These are phyloP conservation scores for Piloderma croceum DNA, from an alignment of 768 basidiomycete species.

Conservation along the genomic window DNA sequence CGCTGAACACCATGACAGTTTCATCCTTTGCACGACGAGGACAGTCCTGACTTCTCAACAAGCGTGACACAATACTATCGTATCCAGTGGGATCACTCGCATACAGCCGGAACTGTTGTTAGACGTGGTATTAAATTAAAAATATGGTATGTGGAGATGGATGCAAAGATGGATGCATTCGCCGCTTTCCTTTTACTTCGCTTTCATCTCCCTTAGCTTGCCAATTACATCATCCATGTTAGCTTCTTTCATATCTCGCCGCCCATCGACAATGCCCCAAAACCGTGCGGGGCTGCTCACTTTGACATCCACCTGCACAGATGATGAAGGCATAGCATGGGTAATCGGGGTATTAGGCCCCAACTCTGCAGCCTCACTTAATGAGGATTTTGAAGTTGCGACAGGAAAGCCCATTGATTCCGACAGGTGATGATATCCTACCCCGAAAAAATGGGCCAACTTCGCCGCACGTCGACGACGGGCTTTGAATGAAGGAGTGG, in stretches of 20 bases:
- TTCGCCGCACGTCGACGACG: constrained; percentile 48
- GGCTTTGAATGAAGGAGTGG: constrained; percentile 15
- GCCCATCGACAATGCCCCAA: constrained; percentile 32
- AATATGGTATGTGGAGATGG: too few relatives aligned
- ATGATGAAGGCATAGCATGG: background rate
- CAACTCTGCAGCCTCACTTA: constrained; percentile 6
- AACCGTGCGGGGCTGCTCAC: constrained; percentile 33
- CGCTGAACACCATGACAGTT: too few relatives aligned
- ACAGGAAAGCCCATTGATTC: background rate
- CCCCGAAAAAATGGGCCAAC: constrained; percentile 54
- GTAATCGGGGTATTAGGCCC: background rate
- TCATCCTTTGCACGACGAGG: too few relatives aligned
- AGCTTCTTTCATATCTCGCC: constrained; percentile 25
- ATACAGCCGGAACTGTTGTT: too few relatives aligned
- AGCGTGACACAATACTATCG: too few relatives aligned
- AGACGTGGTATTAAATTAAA: too few relatives aligned
- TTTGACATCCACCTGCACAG: constrained; percentile 33
- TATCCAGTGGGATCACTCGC: too few relatives aligned
- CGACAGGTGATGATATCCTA: constrained; percentile 41
- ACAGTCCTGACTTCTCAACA: too few relatives aligned
- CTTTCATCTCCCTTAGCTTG: constrained; percentile 39
- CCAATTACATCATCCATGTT: constrained; percentile 39
- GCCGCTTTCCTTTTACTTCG: too few relatives aligned
- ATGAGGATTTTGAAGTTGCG: background rate
- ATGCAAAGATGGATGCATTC: too few relatives aligned